Evolutionary conservation across 306 rosid genomes (phyloP).

Genomic region (Lathyrus oleraceus): DNA sequence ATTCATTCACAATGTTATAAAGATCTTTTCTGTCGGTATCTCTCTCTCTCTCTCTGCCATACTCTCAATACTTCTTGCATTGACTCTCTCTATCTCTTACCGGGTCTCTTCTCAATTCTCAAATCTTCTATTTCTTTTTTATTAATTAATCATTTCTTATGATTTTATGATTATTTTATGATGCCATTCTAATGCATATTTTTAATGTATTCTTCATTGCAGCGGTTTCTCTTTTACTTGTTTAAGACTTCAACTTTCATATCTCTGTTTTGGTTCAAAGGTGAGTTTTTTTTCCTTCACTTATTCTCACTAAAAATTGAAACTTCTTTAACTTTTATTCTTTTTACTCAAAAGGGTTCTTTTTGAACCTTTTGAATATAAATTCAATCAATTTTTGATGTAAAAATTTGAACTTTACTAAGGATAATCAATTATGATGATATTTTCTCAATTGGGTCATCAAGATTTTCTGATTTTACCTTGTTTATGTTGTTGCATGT

Average conservation of each 20-base stretch:
- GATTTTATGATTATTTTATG: background rate
- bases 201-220: conserved; percentile 7
- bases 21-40: conserved; percentile 13
- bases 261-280: conserved; percentile 21
- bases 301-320: background rate
- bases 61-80: background rate
- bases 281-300: background rate
- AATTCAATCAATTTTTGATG: background rate
- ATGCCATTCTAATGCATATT: background rate
- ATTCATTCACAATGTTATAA: conserved; percentile 2
- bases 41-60: background rate
- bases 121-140: background rate
- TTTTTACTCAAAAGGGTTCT: conserved; percentile 10
- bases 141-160: background rate
- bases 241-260: background rate
- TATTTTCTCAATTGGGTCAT: conserved; percentile 1
- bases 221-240: conserved; percentile 4
- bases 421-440: background rate
- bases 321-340: background rate
- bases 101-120: conserved; percentile 19
- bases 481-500: conserved; percentile 4
- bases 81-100: background rate
- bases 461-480: background rate
- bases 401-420: background rate
- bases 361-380: background rate